Percentiles rank a stretch among this genome's conserved stretches.
Conservation (phyloP, 2,329 filamentous ascomycete genomes). For the Phaeosphaeriaceae sp. region DNA sequence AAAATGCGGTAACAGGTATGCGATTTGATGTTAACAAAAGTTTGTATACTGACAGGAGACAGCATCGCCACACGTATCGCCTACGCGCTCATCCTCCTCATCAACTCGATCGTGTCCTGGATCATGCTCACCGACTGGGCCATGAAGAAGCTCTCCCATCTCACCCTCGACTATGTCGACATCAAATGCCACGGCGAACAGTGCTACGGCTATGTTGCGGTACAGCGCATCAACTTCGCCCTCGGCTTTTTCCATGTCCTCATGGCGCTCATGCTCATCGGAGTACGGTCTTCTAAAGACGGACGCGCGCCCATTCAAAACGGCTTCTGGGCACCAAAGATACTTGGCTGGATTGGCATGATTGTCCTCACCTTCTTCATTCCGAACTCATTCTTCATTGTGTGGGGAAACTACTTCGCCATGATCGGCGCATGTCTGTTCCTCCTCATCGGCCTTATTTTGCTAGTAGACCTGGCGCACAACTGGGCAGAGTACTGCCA, state of each 20-base stretch:
- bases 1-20: constrained; percentile 92
- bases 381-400: constrained; percentile 90
- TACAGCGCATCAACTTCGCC: constrained; percentile 97
- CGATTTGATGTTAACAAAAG: background rate
- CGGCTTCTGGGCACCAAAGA: constrained; percentile 98
- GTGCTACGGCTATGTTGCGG: constrained; percentile 94
- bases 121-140: constrained; percentile 99
- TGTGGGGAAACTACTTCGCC: constrained; percentile 95
- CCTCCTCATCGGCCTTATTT: constrained; percentile 86
- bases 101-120: constrained; percentile 98
- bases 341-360: constrained; percentile 85
- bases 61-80: constrained; percentile 97
- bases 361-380: constrained; percentile 95
- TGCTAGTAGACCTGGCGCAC: constrained; percentile 93
- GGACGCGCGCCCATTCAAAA: constrained; percentile 90
- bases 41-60: constrained; percentile 16
- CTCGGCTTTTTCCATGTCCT: constrained; percentile 93
- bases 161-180: constrained; percentile 94
- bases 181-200: constrained; percentile 88
- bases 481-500: constrained; percentile 97
- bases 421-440: constrained; percentile 90
- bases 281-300: constrained; percentile 85
- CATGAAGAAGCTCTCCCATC: constrained; percentile 89
- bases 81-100: constrained; percentile 89
- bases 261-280: constrained; percentile 82